Percentiles rank a stretch among this genome's conserved stretches.
Evolutionary conservation across 345 rosid species (phyloP).

Genomic region (Citrus hindsii): DNA sequence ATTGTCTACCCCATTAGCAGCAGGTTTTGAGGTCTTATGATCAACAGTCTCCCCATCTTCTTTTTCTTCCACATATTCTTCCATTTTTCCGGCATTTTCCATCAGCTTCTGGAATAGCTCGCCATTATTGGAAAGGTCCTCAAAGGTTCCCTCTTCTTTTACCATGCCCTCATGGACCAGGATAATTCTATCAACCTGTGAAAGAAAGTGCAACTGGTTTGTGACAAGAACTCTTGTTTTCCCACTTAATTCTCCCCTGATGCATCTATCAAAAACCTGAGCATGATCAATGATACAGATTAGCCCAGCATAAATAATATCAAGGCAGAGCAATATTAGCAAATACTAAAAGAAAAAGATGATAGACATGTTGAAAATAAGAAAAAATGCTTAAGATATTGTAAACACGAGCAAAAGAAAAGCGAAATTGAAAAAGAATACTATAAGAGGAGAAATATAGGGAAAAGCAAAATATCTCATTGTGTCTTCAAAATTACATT

Average conservation of each 20-base stretch:
- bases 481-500: neutral
- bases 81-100: conserved; percentile 99
- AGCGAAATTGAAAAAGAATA: neutral
- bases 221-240: conserved; percentile 98
- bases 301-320: conserved; percentile 1
- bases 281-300: conserved; percentile 7
- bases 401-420: neutral
- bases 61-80: conserved; percentile 79
- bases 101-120: conserved; percentile 75
- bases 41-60: conserved; percentile 50
- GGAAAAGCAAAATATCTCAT: neutral
- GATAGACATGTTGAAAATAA: neutral
- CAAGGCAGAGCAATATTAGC: conserved; percentile 1
- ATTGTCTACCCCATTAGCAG: conserved; percentile 52
- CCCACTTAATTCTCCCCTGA: conserved; percentile 71
- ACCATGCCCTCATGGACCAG: conserved; percentile 89
- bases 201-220: conserved; percentile 96
- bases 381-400: neutral
- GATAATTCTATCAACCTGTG: conserved; percentile 90
- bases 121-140: conserved; percentile 71
- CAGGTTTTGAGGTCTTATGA: conserved; percentile 39
- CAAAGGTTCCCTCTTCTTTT: conserved; percentile 97
- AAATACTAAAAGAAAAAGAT: conserved; percentile 5
- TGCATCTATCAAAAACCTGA: conserved; percentile 94
- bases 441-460: neutral